phyloP scores from a whole-genome alignment of 176 grass and related monocot genomes.

The Triticum urartu region DNA sequence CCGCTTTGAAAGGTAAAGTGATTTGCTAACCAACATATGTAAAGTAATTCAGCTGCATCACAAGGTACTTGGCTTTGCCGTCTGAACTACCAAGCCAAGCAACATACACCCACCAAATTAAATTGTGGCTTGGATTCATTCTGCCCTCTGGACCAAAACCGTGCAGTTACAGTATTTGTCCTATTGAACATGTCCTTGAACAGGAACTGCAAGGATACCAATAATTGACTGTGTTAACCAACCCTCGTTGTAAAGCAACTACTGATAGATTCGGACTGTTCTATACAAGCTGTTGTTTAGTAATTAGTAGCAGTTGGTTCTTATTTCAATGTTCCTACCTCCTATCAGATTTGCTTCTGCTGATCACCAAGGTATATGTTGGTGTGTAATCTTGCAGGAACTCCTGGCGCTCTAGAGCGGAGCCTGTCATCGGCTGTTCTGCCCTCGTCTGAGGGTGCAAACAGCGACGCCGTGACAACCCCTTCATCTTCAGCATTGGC shows the following conservation, averaged over 20 bases:
- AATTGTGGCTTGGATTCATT: not conserved
- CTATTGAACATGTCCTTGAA: not conserved
- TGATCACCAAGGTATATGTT: not conserved
- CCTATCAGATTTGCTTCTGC: not conserved
- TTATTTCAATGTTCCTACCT: not conserved
- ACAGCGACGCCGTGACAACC: not conserved
- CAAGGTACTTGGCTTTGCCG: not conserved
- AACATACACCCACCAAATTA: conserved; percentile 1
- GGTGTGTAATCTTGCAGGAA: conserved; percentile 24
- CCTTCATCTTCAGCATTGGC: not conserved
- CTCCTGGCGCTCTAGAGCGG: not conserved
- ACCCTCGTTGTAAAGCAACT: not conserved
- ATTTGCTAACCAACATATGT: not conserved
- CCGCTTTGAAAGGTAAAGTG: conserved; percentile 33
- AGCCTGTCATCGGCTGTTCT: not conserved
- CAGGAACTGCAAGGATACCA: not conserved
- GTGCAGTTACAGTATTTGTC: not conserved
- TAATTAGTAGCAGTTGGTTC: not conserved
- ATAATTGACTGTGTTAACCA: not conserved
- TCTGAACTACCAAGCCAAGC: not conserved
- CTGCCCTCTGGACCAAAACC: not conserved
- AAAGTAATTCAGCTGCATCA: too few species aligned
- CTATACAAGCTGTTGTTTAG: not conserved
- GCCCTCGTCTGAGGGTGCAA: not conserved
- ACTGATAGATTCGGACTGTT: not conserved